Percentiles rank a stretch among this genome's conserved stretches.
These are phyloP conservation scores for Torulaspora pretoriensis DNA, from an alignment of 1,139 yeast genomes.

Conservation along the genomic window DNA sequence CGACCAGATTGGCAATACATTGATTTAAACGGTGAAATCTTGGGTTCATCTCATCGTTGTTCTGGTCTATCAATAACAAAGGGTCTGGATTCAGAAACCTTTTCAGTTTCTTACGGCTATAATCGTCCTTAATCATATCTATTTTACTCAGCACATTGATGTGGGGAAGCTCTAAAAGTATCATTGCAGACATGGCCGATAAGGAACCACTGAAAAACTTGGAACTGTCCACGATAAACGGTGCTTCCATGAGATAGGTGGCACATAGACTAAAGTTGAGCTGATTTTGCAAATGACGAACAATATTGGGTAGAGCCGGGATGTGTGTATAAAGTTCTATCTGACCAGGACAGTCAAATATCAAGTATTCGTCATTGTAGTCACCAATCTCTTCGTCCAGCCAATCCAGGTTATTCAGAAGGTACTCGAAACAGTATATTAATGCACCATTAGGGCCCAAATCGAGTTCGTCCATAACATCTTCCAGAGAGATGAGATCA, in stretches of 20 bases:
- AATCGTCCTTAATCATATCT: conserved; percentile 76
- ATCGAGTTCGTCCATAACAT: conserved; percentile 94
- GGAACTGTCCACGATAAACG: conserved; percentile 82
- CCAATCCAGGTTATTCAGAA: conserved; percentile 90
- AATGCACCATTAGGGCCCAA: conserved; percentile 96
- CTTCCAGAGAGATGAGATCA: conserved; percentile 84
- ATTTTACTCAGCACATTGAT: conserved; percentile 81
- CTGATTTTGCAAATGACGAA: conserved; percentile 72
- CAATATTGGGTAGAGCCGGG: conserved; percentile 86
- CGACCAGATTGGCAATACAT: conserved; percentile 82
- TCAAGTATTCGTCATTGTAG: conserved; percentile 84
- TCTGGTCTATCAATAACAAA: conserved; percentile 53
- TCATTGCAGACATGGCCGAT: conserved; percentile 98
- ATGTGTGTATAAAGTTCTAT: conserved; percentile 93
- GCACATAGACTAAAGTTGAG: conserved; percentile 88
- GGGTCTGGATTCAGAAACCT: conserved; percentile 92
- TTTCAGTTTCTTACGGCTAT: conserved; percentile 69
- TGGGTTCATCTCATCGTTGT: conserved; percentile 58
- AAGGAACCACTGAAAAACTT: conserved; percentile 94
- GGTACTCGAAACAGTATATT: conserved; percentile 85
- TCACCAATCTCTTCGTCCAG: conserved; percentile 93
- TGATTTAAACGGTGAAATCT: conserved; percentile 69
- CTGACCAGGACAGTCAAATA: conserved; percentile 98
- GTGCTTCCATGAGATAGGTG: conserved; percentile 86
- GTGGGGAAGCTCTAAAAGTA: conserved; percentile 88